Evolutionary conservation across 257 asterid species (phyloP).

Genomic region (Solanum acaule): DNA sequence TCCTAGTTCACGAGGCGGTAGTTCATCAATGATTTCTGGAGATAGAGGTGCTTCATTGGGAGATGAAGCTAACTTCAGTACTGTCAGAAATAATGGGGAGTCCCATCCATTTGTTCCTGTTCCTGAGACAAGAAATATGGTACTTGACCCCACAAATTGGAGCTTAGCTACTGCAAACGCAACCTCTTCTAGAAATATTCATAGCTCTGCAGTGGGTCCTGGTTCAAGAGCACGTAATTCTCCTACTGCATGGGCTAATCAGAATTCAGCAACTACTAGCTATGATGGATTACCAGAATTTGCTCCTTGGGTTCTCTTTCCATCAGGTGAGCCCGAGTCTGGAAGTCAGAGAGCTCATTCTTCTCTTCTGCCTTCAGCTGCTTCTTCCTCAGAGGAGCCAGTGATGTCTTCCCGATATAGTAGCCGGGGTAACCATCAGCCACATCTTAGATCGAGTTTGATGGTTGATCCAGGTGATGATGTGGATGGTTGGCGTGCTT

Average conservation of each 20-base stretch:
- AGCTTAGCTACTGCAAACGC: slow-evolving; percentile 48
- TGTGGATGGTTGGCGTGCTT: slow-evolving; percentile 46
- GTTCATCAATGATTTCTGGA: slow-evolving; percentile 34
- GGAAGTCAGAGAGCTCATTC: slow-evolving; percentile 46
- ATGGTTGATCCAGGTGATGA: slow-evolving; percentile 33
- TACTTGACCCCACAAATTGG: slow-evolving; percentile 60
- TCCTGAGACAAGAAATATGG: slow-evolving; percentile 38
- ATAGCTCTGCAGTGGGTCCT: slow-evolving; percentile 31
- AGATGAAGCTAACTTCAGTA: slow-evolving; percentile 36
- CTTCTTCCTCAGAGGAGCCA: slow-evolving; percentile 38
- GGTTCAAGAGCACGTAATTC: slow-evolving; percentile 26
- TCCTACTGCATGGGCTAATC: slow-evolving; percentile 46
- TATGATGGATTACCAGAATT: slow-evolving; percentile 39
- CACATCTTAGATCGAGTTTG: slow-evolving; percentile 32
- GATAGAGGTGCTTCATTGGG: slow-evolving; percentile 32
- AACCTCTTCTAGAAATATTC: slow-evolving; percentile 34
- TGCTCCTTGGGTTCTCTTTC: slow-evolving; percentile 40
- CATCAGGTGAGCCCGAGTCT: slow-evolving; percentile 41
- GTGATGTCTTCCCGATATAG: background rate
- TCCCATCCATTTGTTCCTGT: slow-evolving; percentile 35
- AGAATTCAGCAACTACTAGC: slow-evolving; percentile 26
- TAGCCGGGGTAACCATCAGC: slow-evolving; percentile 4
- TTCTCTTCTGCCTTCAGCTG: slow-evolving; percentile 31
- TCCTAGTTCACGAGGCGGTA: slow-evolving; percentile 27
- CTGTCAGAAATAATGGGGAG: slow-evolving; percentile 38